Evolutionary conservation across 257 asterid genomes (phyloP), one percentile per base, ranked within the genome.

Genomic region (Jaltomata sinuosa): DNA sequence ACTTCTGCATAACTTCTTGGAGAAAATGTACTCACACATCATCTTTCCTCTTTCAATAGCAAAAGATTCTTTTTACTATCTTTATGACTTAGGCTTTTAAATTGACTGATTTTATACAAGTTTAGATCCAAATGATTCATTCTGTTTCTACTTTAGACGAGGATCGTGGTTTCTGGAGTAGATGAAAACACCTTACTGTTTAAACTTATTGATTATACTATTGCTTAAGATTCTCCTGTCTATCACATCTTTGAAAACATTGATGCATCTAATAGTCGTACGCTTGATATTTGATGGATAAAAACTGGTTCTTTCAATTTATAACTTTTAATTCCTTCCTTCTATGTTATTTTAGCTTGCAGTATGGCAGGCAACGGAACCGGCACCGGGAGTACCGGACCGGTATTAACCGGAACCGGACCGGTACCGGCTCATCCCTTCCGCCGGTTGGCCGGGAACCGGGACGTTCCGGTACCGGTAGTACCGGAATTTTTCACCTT

Each of bases 271-370:
- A 74, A 25, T 45, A 74, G n/a, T 49, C 2, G 2, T 18, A 4
- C 4, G 6, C 25, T 77, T 77, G 64, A 77, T 27, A 16, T 49
- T 47, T 50, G 62, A 77, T 27, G 49, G 42, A 49, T 49, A 16
- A 34, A 77, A 49, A 49, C 50, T 12, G 19, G 12, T 65, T 50
- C 72, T 27, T n/a, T n/a, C n/a, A n/a, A n/a, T n/a, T n/a, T n/a
- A n/a, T n/a, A n/a, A n/a, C n/a, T n/a, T 86, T 72, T 40, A 85
- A 32, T 89, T 71, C 71, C 29, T 85, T 59, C 18, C 6, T 78
- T 74, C 29, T 52, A 78, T 83, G 32, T 53, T 82, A 64, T 84
- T 91, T 83, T 89, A 96, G 99, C 99, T 96, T 92, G n/a, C n/a
- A n/a, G n/a, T n/a, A n/a, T n/a, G n/a, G n/a, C n/a, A n/a, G n/a